These are phyloP conservation scores for Tuber umbilicatum DNA, from an alignment of 495 filamentous ascomycete genomes.

Conservation along the genomic window DNA sequence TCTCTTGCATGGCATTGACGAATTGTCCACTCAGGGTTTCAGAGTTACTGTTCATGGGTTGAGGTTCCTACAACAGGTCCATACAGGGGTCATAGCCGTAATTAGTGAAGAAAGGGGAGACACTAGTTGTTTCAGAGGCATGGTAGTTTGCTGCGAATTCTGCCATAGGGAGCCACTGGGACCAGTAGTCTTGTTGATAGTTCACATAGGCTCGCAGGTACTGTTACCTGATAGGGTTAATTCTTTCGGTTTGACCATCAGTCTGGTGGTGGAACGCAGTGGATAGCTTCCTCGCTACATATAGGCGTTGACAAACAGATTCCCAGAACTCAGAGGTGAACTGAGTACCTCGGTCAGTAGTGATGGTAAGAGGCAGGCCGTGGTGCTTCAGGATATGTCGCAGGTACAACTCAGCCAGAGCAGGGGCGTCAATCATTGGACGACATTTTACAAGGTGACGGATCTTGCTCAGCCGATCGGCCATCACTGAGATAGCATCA, in stretches of 20 bases:
- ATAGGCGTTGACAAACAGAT: neutral
- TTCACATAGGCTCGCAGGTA: conserved; percentile 34
- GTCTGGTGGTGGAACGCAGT: conserved; percentile 30
- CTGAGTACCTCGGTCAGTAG: conserved; percentile 5
- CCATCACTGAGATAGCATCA: conserved; percentile 25
- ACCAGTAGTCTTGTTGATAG: conserved; percentile 41
- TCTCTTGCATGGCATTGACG: neutral
- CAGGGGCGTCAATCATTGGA: neutral
- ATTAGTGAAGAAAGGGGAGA: conserved; percentile 20
- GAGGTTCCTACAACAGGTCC: neutral
- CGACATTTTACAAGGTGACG: conserved; percentile 11
- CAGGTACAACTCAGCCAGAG: conserved; percentile 8
- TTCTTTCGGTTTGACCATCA: conserved; percentile 36
- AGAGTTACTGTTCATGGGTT: neutral
- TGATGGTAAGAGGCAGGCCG: conserved; percentile 1
- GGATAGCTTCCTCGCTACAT: neutral
- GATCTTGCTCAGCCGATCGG: conserved; percentile 8
- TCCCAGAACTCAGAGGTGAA: conserved; percentile 17
- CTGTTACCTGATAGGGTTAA: conserved; percentile 33
- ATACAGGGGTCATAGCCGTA: neutral
- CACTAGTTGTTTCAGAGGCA: conserved; percentile 7
- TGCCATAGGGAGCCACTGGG: conserved; percentile 22
- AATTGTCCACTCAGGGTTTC: no score
- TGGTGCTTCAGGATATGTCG: conserved; percentile 9
- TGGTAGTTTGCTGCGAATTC: conserved; percentile 23